Percentiles rank a stretch among this genome's conserved stretches.
Evolutionary conservation across 768 basidiomycete species (phyloP).

Genomic region (Lactarius sp.): DNA sequence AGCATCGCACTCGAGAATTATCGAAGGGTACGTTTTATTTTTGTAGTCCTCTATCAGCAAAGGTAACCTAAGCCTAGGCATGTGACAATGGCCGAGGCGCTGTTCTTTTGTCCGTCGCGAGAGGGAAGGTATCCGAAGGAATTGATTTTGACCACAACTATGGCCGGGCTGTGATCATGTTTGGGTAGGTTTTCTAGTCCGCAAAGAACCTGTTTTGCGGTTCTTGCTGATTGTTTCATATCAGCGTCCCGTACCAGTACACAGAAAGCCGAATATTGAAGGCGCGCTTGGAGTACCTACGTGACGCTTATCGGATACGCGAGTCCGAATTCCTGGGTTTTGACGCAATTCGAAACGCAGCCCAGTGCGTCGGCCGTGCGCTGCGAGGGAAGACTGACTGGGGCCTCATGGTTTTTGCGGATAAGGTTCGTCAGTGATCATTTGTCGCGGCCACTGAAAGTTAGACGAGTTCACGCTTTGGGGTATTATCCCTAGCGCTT

Average conservation of each 20-base stretch:
- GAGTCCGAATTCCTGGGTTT: slow-evolving; percentile 99
- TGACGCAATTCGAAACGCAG: slow-evolving; percentile 98
- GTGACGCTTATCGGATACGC: slow-evolving; percentile 97
- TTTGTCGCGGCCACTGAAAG: slow-evolving; percentile 3
- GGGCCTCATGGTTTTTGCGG: slow-evolving; percentile 99
- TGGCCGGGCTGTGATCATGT: slow-evolving; percentile 98
- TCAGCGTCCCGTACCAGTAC: slow-evolving; percentile 92
- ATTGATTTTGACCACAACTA: slow-evolving; percentile 99
- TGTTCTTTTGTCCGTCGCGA: slow-evolving; percentile 91
- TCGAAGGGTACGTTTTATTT: slow-evolving; percentile 56
- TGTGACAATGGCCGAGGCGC: slow-evolving; percentile 99
- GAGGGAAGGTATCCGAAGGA: slow-evolving; percentile 99
- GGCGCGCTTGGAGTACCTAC: slow-evolving; percentile 92
- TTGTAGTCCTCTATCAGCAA: background rate
- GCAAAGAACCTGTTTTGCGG: background rate
- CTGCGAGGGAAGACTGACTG: slow-evolving; percentile 98
- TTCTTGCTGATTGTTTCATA: slow-evolving; percentile 3
- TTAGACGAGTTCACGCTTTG: slow-evolving; percentile 6
- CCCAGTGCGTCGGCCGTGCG: slow-evolving; percentile 97
- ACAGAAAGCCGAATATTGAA: slow-evolving; percentile 97
- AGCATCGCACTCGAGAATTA: slow-evolving; percentile 98
- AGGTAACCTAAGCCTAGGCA: slow-evolving; percentile 48
- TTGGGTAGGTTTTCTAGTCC: slow-evolving; percentile 59
- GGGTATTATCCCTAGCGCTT: slow-evolving; percentile 55
- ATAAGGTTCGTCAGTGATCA: slow-evolving; percentile 63